Evolutionary conservation across 495 filamentous ascomycete species (phyloP).

Genomic region (Podospora australis): DNA sequence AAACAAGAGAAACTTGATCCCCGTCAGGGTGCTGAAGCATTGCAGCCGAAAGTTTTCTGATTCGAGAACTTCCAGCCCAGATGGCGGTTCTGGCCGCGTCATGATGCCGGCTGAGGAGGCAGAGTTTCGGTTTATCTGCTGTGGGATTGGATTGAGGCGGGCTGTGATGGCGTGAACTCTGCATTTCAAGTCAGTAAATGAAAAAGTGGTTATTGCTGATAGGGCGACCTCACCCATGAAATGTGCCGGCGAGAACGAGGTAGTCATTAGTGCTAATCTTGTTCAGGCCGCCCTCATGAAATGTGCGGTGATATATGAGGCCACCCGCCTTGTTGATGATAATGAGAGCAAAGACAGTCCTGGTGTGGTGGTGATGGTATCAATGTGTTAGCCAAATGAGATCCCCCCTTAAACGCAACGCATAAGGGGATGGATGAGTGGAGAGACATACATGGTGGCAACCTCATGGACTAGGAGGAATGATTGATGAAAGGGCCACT

Average conservation of each 20-base stretch:
- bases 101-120: constrained; percentile 44
- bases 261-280: constrained; percentile 91
- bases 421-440: not conserved
- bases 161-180: constrained; percentile 89
- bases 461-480: no score
- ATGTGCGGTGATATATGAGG: constrained; percentile 90
- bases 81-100: constrained; percentile 48
- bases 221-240: constrained; percentile 60
- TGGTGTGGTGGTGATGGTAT: constrained; percentile 26
- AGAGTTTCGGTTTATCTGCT: constrained; percentile 23
- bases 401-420: no score
- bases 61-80: constrained; percentile 87
- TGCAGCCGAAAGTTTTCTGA: constrained; percentile 85
- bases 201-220: constrained; percentile 6
- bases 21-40: constrained; percentile 90
- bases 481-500: no score
- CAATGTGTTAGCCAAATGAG: not conserved
- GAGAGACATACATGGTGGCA: constrained; percentile 15
- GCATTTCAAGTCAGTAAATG: not conserved
- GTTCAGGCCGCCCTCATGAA: constrained; percentile 69
- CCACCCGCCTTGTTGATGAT: constrained; percentile 98
- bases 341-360: constrained; percentile 89
- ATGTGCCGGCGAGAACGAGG: constrained; percentile 94
- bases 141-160: constrained; percentile 57
- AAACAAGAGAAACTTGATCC: constrained; percentile 92